A percentile compares a stretch with the other conserved stretches of the same genome.
These are phyloP conservation scores for Caloboletus firmus DNA, from an alignment of 1,284 basidiomycete genomes.

Conservation along the genomic window DNA sequence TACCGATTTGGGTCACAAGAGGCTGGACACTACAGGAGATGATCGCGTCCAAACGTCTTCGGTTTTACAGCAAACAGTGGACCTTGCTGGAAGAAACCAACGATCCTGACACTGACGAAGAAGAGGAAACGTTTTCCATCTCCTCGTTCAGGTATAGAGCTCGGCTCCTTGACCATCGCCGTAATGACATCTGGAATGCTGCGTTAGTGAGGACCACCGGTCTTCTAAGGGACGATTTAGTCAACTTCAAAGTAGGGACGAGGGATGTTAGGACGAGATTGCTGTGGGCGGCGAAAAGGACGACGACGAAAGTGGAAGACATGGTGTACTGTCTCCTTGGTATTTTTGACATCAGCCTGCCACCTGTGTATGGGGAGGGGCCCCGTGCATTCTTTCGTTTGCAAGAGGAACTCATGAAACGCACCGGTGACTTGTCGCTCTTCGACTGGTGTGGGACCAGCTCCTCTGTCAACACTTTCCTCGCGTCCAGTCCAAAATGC, in stretches of 20 bases:
- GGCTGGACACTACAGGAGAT: slow-evolving; percentile 34
- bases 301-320: slow-evolving; percentile 29
- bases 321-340: slow-evolving; percentile 31
- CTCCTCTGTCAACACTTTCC: slow-evolving; percentile 26
- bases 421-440: slow-evolving; percentile 26
- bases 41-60: slow-evolving; percentile 26
- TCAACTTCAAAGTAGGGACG: slow-evolving; percentile 17
- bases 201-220: slow-evolving; percentile 16
- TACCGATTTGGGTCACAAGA: slow-evolving; percentile 24
- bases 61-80: slow-evolving; percentile 29
- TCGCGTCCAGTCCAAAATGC: slow-evolving; percentile 18
- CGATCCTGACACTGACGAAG: slow-evolving; percentile 15
- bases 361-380: slow-evolving; percentile 27
- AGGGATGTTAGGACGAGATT: slow-evolving; percentile 20
- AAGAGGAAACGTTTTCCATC: slow-evolving; percentile 11
- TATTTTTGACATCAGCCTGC: slow-evolving; percentile 27
- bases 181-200: slow-evolving; percentile 6
- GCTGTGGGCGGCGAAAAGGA: slow-evolving; percentile 22
- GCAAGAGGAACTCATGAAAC: slow-evolving; percentile 32
- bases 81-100: slow-evolving; percentile 26
- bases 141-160: slow-evolving; percentile 24
- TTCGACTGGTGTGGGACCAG: slow-evolving; percentile 35
- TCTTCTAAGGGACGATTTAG: slow-evolving; percentile 11
- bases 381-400: slow-evolving; percentile 28
- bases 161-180: slow-evolving; percentile 23